Percentiles rank a stretch among this genome's conserved stretches.
Evolutionary conservation across 2,329 filamentous ascomycete genomes (phyloP).

Genomic region (Claviceps sp.): DNA sequence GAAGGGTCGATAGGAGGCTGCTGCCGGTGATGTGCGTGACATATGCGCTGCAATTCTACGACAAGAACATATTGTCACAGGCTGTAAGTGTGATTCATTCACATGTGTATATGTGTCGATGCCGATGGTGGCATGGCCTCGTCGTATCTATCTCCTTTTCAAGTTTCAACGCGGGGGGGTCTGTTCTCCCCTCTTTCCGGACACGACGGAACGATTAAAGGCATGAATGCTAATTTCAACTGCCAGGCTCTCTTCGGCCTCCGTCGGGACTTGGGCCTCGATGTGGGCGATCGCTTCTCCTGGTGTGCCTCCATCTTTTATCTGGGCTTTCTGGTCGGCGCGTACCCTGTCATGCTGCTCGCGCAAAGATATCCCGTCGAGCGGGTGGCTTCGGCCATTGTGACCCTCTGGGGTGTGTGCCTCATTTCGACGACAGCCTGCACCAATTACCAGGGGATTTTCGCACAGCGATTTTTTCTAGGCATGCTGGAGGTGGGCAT

Average conservation of each 20-base stretch:
- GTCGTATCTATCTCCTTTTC: too few relatives aligned
- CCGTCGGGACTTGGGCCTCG: conserved; percentile 3
- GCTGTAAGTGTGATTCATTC: not conserved
- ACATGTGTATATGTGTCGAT: not conserved
- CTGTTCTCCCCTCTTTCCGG: not conserved
- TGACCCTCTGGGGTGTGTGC: conserved; percentile 17
- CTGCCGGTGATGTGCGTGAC: conserved; percentile 6
- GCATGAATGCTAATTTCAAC: not conserved
- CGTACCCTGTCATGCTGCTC: conserved; percentile 20
- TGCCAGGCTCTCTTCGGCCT: conserved; percentile 4
- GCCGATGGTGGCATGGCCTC: too few relatives aligned
- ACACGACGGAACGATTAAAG: too few relatives aligned
- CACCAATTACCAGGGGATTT: conserved; percentile 24
- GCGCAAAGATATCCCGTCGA: conserved; percentile 18
- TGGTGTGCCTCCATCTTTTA: conserved; percentile 29
- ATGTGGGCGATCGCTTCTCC: conserved; percentile 3
- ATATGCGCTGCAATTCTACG: conserved; percentile 7
- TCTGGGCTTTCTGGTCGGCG: conserved; percentile 28
- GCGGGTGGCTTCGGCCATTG: conserved; percentile 15
- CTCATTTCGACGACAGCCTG: conserved; percentile 25
- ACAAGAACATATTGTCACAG: conserved; percentile 8
- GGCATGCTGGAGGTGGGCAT: conserved; percentile 28
- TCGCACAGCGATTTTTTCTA: conserved; percentile 26
- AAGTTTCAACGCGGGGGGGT: too few relatives aligned
- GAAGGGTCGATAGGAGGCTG: conserved; percentile 22